Conservation (phyloP, 1,284 basidiomycete genomes). For the Trichosporon faecale region DNA sequence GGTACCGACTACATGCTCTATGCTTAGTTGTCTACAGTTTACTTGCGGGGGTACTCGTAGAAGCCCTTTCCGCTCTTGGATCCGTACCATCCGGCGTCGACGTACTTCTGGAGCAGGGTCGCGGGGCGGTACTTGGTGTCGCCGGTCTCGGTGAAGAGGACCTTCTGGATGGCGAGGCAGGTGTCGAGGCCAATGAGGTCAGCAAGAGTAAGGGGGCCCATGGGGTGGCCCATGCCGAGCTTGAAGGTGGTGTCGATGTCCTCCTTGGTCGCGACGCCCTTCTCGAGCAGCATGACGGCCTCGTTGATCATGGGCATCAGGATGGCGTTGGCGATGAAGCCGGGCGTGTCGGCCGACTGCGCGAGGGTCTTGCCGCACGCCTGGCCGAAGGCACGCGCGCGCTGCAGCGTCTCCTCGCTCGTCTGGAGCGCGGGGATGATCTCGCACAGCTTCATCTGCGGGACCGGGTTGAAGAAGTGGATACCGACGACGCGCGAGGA, state of each 20-base stretch:
- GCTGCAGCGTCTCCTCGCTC: conserved; percentile 66
- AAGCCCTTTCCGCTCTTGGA: conserved; percentile 72
- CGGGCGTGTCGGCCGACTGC: conserved; percentile 82
- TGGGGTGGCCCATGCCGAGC: conserved; percentile 92
- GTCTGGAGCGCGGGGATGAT: conserved; percentile 92
- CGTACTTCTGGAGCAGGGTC: conserved; percentile 87
- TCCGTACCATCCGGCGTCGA: conserved; percentile 93
- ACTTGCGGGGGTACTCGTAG: conserved; percentile 60
- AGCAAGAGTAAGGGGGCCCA: conserved; percentile 84
- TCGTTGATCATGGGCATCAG: conserved; percentile 58
- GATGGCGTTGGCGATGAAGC: conserved; percentile 57
- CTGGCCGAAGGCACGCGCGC: conserved; percentile 76
- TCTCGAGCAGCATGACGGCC: conserved; percentile 89
- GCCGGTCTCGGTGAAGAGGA: conserved; percentile 78
- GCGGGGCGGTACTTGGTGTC: conserved; percentile 98
- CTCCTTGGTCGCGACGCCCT: conserved; percentile 84
- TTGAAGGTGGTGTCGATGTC: conserved; percentile 93
- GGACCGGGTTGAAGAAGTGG: conserved; percentile 95
- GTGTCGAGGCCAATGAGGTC: conserved; percentile 91
- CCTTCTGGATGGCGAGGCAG: conserved; percentile 84
- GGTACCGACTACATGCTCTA: neutral
- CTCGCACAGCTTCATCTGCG: conserved; percentile 91
- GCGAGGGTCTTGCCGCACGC: conserved; percentile 93
- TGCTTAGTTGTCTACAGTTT: neutral
- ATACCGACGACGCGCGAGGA: conserved; percentile 55